A percentile compares a stretch with the other conserved stretches of the same genome.
These are phyloP conservation scores for Taiozyma sp. DNA, from an alignment of 1,139 yeast genomes.

Conservation along the genomic window DNA sequence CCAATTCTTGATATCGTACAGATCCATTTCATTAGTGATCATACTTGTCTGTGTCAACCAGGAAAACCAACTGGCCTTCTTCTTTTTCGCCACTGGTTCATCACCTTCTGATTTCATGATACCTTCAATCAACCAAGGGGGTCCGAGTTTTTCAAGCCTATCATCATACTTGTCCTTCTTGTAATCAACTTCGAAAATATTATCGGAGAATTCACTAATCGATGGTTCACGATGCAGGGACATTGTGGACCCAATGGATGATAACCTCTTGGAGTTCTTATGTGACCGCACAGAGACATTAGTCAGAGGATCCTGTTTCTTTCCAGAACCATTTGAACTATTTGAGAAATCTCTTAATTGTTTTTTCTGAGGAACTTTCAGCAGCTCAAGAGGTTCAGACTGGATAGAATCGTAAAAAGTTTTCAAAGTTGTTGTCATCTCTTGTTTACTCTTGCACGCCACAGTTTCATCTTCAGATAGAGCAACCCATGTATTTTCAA, in stretches of 20 bases:
- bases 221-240: slow-evolving; percentile 10
- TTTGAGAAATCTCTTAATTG: slow-evolving; percentile 6
- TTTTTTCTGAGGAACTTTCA: slow-evolving; percentile 4
- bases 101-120: slow-evolving; percentile 40
- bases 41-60: slow-evolving; percentile 11
- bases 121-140: slow-evolving; percentile 82
- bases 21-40: slow-evolving; percentile 19
- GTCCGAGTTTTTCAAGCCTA: slow-evolving; percentile 59
- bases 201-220: slow-evolving; percentile 23
- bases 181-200: slow-evolving; percentile 18
- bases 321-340: slow-evolving; percentile 3
- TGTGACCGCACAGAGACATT: slow-evolving; percentile 18
- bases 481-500: slow-evolving; percentile 49
- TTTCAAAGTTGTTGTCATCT: slow-evolving; percentile 7
- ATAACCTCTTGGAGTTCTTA: slow-evolving; percentile 15
- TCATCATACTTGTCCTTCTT: slow-evolving; percentile 37
- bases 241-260: slow-evolving; percentile 19
- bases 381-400: slow-evolving; percentile 13
- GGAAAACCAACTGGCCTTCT: slow-evolving; percentile 18
- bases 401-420: slow-evolving; percentile 14
- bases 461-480: slow-evolving; percentile 33
- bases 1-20: slow-evolving; percentile 27
- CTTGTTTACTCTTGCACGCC: slow-evolving; percentile 26
- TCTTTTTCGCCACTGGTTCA: slow-evolving; percentile 21
- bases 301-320: slow-evolving; percentile 8